Percentiles rank a stretch among this genome's conserved stretches.
phyloP scores from a whole-genome alignment of 176 grass and related monocot genomes.

The Bromus sterilis region DNA sequence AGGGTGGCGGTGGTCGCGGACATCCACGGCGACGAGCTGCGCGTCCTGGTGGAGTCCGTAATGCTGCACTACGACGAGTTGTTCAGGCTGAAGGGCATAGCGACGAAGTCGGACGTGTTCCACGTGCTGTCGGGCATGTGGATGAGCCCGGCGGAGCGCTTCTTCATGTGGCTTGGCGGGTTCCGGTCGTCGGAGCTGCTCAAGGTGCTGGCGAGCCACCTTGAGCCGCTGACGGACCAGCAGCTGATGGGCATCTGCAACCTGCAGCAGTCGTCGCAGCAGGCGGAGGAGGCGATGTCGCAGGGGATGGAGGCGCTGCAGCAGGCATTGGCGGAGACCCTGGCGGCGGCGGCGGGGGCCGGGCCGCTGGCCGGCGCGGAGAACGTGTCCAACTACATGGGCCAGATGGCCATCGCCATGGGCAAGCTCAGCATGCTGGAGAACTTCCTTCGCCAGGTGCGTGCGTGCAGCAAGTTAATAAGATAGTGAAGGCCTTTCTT shows the following conservation, averaged over 20 bases:
- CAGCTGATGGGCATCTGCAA: slow-evolving; percentile 88
- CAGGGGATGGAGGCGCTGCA: slow-evolving; percentile 96
- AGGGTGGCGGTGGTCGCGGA: slow-evolving; percentile 50
- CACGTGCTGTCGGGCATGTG: slow-evolving; percentile 95
- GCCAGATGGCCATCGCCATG: slow-evolving; percentile 96
- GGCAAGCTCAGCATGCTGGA: slow-evolving; percentile 73
- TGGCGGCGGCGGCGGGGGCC: slow-evolving; percentile 26
- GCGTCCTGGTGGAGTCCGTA: slow-evolving; percentile 47
- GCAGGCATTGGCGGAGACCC: slow-evolving; percentile 56
- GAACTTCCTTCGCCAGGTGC: slow-evolving; percentile 84
- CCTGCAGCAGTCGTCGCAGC: slow-evolving; percentile 76
- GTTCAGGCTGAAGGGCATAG: slow-evolving; percentile 63
- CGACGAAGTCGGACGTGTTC: slow-evolving; percentile 67
- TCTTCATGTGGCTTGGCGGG: slow-evolving; percentile 97
- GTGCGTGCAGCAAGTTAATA: too few relatives aligned
- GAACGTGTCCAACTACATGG: slow-evolving; percentile 83
- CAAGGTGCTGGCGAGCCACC: slow-evolving; percentile 55
- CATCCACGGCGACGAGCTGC: slow-evolving; percentile 52
- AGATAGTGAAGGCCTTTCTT: too few relatives aligned
- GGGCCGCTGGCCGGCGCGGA: background rate
- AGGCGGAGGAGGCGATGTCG: slow-evolving; percentile 91
- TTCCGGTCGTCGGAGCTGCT: slow-evolving; percentile 85
- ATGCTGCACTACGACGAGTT: slow-evolving; percentile 73
- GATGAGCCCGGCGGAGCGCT: slow-evolving; percentile 75
- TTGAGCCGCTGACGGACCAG: slow-evolving; percentile 67